A percentile compares a stretch with the other conserved stretches of the same genome.
These are phyloP conservation scores for Rhynchosporium agropyri DNA, from an alignment of 2,329 filamentous ascomycete genomes.

Conservation along the genomic window DNA sequence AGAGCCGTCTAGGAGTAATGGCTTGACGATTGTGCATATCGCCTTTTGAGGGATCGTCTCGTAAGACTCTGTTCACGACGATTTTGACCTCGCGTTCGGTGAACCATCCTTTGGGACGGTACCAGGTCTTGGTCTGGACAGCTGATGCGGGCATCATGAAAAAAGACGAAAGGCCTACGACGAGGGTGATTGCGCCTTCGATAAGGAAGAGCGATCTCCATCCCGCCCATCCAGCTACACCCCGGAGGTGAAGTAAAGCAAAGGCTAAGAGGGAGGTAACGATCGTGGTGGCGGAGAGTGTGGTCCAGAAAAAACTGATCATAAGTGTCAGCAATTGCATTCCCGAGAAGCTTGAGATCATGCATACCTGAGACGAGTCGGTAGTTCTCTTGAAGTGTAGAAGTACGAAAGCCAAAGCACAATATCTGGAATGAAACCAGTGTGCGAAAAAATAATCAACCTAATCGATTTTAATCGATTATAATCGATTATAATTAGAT, in stretches of 20 bases:
- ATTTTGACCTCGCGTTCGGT: constrained; percentile 66
- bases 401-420: constrained; percentile 74
- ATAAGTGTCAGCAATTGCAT: neutral
- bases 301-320: constrained; percentile 68
- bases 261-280: constrained; percentile 58
- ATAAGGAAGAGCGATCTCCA: constrained; percentile 60
- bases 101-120: constrained; percentile 65
- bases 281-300: constrained; percentile 48
- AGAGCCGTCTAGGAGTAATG: constrained; percentile 54
- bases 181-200: constrained; percentile 56
- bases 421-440: constrained; percentile 64
- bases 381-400: constrained; percentile 60
- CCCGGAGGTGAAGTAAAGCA: constrained; percentile 55
- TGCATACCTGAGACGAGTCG: constrained; percentile 21
- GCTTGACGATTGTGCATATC: constrained; percentile 63
- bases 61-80: constrained; percentile 62
- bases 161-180: constrained; percentile 55
- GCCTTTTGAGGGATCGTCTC: constrained; percentile 54
- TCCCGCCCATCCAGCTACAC: constrained; percentile 52
- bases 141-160: constrained; percentile 63
- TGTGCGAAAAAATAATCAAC: no score
- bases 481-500: no score
- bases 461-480: no score
- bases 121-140: constrained; percentile 57
- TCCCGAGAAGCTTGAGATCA: neutral